Evolutionary conservation across 139 green algal genomes (phyloP), one percentile per base, ranked within the genome.

Genomic region (Raphidocelis subcapitata): DNA sequence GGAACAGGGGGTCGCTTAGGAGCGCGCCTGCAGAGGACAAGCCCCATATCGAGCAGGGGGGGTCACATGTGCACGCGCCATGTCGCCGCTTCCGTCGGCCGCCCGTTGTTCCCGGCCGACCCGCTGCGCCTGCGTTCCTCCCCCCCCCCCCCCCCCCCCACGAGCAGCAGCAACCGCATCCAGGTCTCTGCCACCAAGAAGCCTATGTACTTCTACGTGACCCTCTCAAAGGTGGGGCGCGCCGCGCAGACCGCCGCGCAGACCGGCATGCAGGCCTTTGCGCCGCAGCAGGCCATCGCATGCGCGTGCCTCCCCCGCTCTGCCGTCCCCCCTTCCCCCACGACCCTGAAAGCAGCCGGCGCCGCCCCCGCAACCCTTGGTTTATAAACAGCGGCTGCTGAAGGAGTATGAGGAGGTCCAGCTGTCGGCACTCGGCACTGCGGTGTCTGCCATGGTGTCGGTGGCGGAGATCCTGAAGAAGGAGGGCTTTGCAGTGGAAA

Each of bases 381-480:
- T 62, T 57, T 16, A 18, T 20, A 57, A 57, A 28, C 85, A 91
- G 89, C 80, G 85, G 10, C 85, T 93, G 31, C 67, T 97, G 33
- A 72, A 84, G 46, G 85, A 94, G 71, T 77, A 96, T 69, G 92
- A 81, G 2, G 87, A 95, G 70, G 86, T 97, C 16, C 85, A 97
- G 62, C 79, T 97, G 26, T 95, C 90, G 26, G 92, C 90, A 12
- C 74, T 97, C 32, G 92, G 92, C 32, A 78, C 94, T 32, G 91
- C 92, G 2, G 88, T 95, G 31, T 89, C 92, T 41, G 90, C 87
- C 16, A 82, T 93, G 73, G 92, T 97, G 4, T 94, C 89, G 5
- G 82, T 97, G 24, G 86, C 89, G n/a, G 92, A 97, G 69, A 94
- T 97, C 28, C 76, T 97, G 15, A 97, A 97, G 73, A 92, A 89